Conservation (phyloP, 2,329 filamentous ascomycete genomes). For the Apiospora rasikravindrae region DNA sequence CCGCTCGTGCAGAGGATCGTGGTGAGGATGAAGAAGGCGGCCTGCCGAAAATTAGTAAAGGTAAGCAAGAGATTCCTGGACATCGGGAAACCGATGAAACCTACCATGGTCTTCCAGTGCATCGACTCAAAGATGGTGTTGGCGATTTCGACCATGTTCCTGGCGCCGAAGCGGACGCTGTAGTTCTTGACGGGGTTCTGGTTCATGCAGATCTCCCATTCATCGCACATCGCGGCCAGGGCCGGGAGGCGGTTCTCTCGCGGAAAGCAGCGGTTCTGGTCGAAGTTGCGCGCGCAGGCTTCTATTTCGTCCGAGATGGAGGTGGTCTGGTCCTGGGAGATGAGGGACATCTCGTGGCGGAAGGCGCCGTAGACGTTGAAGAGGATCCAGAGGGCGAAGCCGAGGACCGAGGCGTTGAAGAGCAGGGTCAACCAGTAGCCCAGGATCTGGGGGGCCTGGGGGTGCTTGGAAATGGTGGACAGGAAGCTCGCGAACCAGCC, state of each 20-base stretch:
- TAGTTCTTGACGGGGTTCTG: conserved; percentile 80
- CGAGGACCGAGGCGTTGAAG: conserved; percentile 68
- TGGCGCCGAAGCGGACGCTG: conserved; percentile 79
- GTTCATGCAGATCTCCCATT: conserved; percentile 89
- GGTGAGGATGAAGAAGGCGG: conserved; percentile 34
- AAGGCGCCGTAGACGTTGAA: conserved; percentile 74
- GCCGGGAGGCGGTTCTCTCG: conserved; percentile 70
- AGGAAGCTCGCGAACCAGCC: conserved; percentile 52
- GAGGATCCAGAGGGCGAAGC: conserved; percentile 65
- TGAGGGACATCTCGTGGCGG: conserved; percentile 75
- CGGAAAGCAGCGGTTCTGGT: conserved; percentile 75
- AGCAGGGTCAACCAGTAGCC: conserved; percentile 64
- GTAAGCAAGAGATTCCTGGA: background rate
- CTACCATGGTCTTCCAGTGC: conserved; percentile 75
- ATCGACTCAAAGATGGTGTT: conserved; percentile 93
- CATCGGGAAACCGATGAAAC: conserved; percentile 29
- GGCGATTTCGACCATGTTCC: conserved; percentile 89
- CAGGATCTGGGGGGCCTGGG: conserved; percentile 63
- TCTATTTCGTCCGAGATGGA: conserved; percentile 75
- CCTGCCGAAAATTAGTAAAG: conserved; percentile 25
- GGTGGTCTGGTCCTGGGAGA: conserved; percentile 58
- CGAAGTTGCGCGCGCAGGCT: conserved; percentile 79
- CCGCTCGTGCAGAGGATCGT: conserved; percentile 37
- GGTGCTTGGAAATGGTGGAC: conserved; percentile 60
- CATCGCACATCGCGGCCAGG: conserved; percentile 72